These are phyloP conservation scores for Xerocomellus dryophilus DNA, from an alignment of 768 basidiomycete genomes.

Conservation along the genomic window DNA sequence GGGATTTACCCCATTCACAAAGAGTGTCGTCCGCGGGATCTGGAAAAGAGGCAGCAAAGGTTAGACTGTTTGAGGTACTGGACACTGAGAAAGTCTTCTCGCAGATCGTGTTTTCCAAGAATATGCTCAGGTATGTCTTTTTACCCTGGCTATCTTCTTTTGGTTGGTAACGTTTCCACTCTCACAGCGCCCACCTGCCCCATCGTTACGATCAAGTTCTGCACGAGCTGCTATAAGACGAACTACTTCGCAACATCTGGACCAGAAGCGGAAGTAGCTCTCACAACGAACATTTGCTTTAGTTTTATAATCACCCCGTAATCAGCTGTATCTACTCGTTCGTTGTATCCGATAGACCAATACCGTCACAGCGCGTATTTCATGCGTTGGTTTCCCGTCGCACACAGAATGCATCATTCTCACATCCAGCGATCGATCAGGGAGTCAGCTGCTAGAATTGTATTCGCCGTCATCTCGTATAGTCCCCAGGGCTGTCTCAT, in stretches of 20 bases:
- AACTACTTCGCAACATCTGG: neutral
- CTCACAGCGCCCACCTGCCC: slow-evolving; percentile 65
- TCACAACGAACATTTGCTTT: slow-evolving; percentile 1
- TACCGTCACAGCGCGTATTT: neutral
- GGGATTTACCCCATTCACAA: slow-evolving; percentile 58
- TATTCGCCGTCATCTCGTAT: neutral
- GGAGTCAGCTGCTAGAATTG: neutral
- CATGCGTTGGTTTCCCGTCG: neutral
- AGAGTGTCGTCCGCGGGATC: slow-evolving; percentile 16
- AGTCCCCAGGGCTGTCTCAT: neutral
- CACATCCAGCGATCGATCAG: neutral
- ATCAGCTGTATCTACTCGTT: slow-evolving; percentile 12
- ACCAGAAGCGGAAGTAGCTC: neutral
- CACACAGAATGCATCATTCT: neutral
- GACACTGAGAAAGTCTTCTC: slow-evolving; percentile 75
- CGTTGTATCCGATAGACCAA: slow-evolving; percentile 16
- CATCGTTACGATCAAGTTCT: slow-evolving; percentile 77
- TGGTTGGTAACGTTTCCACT: neutral
- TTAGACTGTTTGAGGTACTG: slow-evolving; percentile 74
- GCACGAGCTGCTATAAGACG: slow-evolving; percentile 57
- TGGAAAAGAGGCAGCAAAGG: slow-evolving; percentile 41
- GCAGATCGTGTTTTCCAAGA: slow-evolving; percentile 76
- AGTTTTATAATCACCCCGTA: slow-evolving; percentile 1
- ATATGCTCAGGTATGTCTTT: slow-evolving; percentile 69
- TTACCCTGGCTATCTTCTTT: neutral